Conservation (phyloP, 257 asterid genomes). For the Capsicum baccatum region DNA sequence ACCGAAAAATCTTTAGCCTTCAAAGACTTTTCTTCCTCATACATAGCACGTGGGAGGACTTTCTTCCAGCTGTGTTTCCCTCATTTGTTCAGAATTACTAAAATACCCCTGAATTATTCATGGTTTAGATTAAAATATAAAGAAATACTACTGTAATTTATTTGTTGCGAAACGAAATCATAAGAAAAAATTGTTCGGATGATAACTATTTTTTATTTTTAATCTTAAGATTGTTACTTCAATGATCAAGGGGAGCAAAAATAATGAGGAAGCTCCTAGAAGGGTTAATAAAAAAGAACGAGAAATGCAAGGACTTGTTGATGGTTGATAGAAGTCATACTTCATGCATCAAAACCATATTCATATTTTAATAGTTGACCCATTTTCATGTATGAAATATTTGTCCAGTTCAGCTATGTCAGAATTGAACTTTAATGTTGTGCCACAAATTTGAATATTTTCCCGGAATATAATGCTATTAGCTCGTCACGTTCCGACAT, state of each 20-base stretch:
- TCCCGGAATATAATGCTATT: background rate
- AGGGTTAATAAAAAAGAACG: too few species aligned
- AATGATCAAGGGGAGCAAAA: too few species aligned
- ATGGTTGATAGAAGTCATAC: background rate
- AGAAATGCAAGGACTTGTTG: background rate
- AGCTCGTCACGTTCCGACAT: background rate
- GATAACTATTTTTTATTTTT: too few species aligned
- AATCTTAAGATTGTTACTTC: too few species aligned
- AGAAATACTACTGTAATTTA: background rate
- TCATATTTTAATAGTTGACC: background rate
- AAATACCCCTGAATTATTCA: conserved; percentile 5
- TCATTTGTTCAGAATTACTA: background rate
- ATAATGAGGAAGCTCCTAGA: too few species aligned
- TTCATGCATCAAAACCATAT: background rate
- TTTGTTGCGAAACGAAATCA: background rate
- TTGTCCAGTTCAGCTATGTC: conserved; percentile 12
- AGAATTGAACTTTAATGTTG: background rate
- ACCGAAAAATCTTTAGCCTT: background rate
- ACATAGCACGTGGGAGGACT: background rate
- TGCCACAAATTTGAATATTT: background rate
- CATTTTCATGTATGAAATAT: background rate
- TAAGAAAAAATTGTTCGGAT: too few species aligned
- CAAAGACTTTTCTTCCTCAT: conserved; percentile 11
- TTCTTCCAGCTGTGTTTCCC: conserved; percentile 19
- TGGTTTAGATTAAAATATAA: background rate